These are phyloP conservation scores for Astrothelium subdiscretum DNA, from an alignment of 495 filamentous ascomycete genomes.

Conservation along the genomic window DNA sequence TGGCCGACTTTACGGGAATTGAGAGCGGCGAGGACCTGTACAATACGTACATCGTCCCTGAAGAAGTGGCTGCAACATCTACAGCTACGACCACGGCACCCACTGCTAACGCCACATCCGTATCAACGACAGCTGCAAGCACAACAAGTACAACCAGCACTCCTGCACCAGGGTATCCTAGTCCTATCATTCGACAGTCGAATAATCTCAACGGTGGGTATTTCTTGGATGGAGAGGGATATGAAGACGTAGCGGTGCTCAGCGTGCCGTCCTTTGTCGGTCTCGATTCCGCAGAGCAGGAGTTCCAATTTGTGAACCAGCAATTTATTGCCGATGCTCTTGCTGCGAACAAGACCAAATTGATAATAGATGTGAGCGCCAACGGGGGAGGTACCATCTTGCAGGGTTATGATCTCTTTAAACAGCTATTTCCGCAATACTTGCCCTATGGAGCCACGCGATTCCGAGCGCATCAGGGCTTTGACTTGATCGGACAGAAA, in stretches of 20 bases:
- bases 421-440: constrained; percentile 34
- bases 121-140: neutral
- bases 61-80: constrained; percentile 4
- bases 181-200: constrained; percentile 32
- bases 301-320: constrained; percentile 31
- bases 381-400: constrained; percentile 30
- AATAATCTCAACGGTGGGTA: constrained; percentile 38
- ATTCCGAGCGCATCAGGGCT: constrained; percentile 32
- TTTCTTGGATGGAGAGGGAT: constrained; percentile 34
- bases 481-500: constrained; percentile 35
- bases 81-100: constrained; percentile 9
- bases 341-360: constrained; percentile 26
- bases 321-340: constrained; percentile 29
- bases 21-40: constrained; percentile 32
- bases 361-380: constrained; percentile 26
- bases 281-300: constrained; percentile 9
- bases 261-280: constrained; percentile 21
- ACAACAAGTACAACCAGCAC: constrained; percentile 10
- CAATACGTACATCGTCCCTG: constrained; percentile 17
- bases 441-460: constrained; percentile 34
- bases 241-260: constrained; percentile 35
- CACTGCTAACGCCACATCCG: constrained; percentile 10
- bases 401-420: constrained; percentile 37
- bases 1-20: constrained; percentile 13
- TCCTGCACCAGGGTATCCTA: constrained; percentile 38